Base-by-base conservation (phyloP, 106 monocot genomes). In the Acorus gramineus region DNA sequence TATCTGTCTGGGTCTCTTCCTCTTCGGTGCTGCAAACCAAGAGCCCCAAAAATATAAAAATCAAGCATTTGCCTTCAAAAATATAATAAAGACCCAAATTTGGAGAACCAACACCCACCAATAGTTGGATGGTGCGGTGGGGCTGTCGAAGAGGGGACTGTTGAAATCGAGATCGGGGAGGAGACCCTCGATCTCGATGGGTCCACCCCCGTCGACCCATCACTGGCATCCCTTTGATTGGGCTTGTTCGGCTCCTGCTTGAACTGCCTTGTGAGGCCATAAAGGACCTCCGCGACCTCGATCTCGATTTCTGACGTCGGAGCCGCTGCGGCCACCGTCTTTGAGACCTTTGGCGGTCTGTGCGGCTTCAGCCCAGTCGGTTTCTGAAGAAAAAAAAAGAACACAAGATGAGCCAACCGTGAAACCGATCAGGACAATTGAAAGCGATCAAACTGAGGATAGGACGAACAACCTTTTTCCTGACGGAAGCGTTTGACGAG, bases 281-380 rank as follows among this genome's bases (percentile, higher is more conserved):
- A 98, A n/a, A 98, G 75, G 6, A 98, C 96, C 74, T 98, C 96
- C 0, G 96, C 96, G 4, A 98, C 87, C 78, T 98, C 96, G 9
- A 98, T 85, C 77, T 89, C 89, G 60, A 89, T 84, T 50, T 90
- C 84, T 54, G 84, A 83, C 7, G 80, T 78, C 10, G 76, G 78
- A 62, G 82, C 79, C 3, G 87, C 28, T 28, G 28, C 28, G 28
- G 28, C 10, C 3, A 69, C 48, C 3, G 66, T 49, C 53, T 79
- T 85, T 0, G 73, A 57, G 5, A 78, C 68, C 74, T 98, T 98
- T 5, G 87, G 82, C 3, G 76, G 87, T 65, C 80, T 74, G 4
- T 87, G 80, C 81, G 85, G 87, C 2, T 55, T 28, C 12, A 73
- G 80, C 14, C 52, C 66, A 14, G 79, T 70, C 46, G 66, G 72